A percentile compares a stretch with the other conserved stretches of the same genome.
Evolutionary conservation across 192 early-diverging fungal species (phyloP).

Genomic region (Coemansia sp.): DNA sequence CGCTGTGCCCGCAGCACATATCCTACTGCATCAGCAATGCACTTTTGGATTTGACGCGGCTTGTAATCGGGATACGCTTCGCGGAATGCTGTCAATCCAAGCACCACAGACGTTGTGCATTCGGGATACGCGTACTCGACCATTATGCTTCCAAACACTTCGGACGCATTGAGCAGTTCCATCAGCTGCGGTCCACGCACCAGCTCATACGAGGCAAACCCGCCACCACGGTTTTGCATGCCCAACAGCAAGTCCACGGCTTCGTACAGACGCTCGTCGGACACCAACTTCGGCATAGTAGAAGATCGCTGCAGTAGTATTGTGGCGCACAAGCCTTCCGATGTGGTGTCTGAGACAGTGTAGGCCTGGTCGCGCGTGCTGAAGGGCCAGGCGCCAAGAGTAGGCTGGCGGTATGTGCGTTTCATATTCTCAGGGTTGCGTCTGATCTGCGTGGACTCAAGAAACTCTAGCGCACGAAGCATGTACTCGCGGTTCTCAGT

Average conservation of each 20-base stretch:
- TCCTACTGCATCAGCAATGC: constrained; percentile 61
- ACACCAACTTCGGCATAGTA: constrained; percentile 59
- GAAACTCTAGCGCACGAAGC: constrained; percentile 70
- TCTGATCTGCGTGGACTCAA: constrained; percentile 86
- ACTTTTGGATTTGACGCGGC: constrained; percentile 70
- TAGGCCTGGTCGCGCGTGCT: constrained; percentile 90
- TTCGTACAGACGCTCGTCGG: constrained; percentile 71
- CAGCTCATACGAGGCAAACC: constrained; percentile 91
- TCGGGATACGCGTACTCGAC: constrained; percentile 96
- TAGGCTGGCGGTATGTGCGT: constrained; percentile 75
- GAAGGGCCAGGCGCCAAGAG: constrained; percentile 97
- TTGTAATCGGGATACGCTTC: constrained; percentile 81
- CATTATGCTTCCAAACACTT: constrained; percentile 98
- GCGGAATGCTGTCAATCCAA: constrained; percentile 77
- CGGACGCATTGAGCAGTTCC: constrained; percentile 91
- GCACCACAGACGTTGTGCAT: constrained; percentile 91
- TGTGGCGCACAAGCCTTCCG: constrained; percentile 87
- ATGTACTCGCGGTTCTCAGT: constrained; percentile 67
- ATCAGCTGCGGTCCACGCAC: constrained; percentile 76
- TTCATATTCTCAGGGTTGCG: constrained; percentile 65
- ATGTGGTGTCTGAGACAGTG: constrained; percentile 93
- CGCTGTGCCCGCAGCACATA: constrained; percentile 76
- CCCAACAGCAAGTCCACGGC: constrained; percentile 87
- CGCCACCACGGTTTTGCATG: constrained; percentile 91
- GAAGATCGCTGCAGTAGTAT: constrained; percentile 70